These are phyloP conservation scores for Jaenimonas drosophilae DNA, from an alignment of 208 protist genomes.

Conservation along the genomic window DNA sequence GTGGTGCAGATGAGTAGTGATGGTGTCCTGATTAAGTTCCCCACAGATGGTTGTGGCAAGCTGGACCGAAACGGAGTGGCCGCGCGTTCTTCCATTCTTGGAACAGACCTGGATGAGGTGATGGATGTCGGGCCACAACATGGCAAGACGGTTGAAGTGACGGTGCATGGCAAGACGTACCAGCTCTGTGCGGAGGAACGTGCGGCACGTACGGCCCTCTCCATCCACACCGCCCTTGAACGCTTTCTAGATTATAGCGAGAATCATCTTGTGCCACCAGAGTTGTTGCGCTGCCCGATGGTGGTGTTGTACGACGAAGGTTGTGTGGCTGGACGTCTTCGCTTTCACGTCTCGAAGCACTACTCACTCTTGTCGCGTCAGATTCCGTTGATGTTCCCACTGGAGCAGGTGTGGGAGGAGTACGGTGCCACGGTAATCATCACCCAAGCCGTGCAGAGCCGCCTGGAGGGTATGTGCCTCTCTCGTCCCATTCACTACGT, in stretches of 20 bases:
- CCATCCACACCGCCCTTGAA: background rate
- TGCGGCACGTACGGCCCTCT: slow-evolving; percentile 3
- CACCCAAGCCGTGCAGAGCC: slow-evolving; percentile 4
- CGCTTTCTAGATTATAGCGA: slow-evolving; percentile 1
- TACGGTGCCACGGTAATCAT: slow-evolving; percentile 4
- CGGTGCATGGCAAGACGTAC: background rate
- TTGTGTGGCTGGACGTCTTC: slow-evolving; percentile 4
- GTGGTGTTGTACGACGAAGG: background rate
- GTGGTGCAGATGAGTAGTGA: slow-evolving; percentile 5
- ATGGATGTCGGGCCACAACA: no score
- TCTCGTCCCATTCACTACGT: slow-evolving; percentile 4
- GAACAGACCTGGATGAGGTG: background rate
- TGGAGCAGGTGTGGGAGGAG: slow-evolving; percentile 6
- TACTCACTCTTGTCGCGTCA: slow-evolving; percentile 8
- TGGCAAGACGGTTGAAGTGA: background rate
- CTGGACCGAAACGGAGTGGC: background rate
- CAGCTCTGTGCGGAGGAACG: slow-evolving; percentile 3
- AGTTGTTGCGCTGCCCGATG: slow-evolving; percentile 7
- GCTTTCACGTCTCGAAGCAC: slow-evolving; percentile 14
- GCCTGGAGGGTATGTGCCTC: background rate
- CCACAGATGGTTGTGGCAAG: background rate
- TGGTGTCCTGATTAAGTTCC: slow-evolving; percentile 6
- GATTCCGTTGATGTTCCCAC: slow-evolving; percentile 10
- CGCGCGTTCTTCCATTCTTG: no score
- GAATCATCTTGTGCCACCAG: background rate